Base-by-base conservation (phyloP, 148 eudicot species). In the Vaccinium myrtillus region DNA sequence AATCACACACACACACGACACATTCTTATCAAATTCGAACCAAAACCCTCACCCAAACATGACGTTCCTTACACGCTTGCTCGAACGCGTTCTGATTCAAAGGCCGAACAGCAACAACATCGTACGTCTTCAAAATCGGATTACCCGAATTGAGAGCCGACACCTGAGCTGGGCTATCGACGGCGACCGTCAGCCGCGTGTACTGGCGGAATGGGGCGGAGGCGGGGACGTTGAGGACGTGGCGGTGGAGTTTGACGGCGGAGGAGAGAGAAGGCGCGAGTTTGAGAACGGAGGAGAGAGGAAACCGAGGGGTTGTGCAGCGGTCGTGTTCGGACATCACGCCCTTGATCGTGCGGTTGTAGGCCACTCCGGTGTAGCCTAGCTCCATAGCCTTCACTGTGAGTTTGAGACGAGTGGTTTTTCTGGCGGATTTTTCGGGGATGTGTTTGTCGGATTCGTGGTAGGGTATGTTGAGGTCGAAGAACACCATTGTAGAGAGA, bases 401-500 rank as follows among this genome's bases (percentile, higher is more conserved):
- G 54, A 92, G 91, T 75, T 92, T 91, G 0, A 96, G 81, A 12
- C 98, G 97, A 15, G 49, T 73, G 53, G 90, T 75, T 84, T 91
- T 91, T 50, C 84, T 85, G 15, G 88, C 55, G 25, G 92, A 55
- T 67, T 85, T 88, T 80, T 90, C 88, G 48, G 80, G 6, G 78
- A 81, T 9, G 63, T 87, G 30, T 21, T 87, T 90, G 30, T 89
- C 91, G 32, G 91, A 89, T 87, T 96, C 97, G 11, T 80, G 43
- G 86, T 93, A 94, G 27, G 97, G 95, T 8, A 96, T 92, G 91
- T 94, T 94, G 8, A 96, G 86, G 87, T 96, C 99, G 88, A 94
- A 96, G 90, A 83, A 93, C 32, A 87, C 91, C 99, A 96, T 94
- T 67, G 23, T 51, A 1, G 19, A 23, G 27, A 30, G 16, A 5